phyloP scores from a whole-genome alignment of 208 protist genomes.

The Trypanosoma avium region DNA sequence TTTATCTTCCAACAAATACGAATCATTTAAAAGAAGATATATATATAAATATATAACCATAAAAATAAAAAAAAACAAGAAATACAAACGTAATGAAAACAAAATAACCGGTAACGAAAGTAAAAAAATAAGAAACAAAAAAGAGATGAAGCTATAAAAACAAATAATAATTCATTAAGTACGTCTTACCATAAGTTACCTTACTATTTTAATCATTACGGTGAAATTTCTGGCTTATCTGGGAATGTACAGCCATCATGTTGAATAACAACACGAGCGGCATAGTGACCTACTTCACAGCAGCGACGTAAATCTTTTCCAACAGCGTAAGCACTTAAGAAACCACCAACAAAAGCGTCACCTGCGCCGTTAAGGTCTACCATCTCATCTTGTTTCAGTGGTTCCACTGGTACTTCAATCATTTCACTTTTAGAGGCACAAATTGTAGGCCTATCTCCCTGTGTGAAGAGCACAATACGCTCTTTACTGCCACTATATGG shows the following conservation, averaged over 20 bases:
- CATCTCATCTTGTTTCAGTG: constrained; percentile 87
- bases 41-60: too few relatives aligned
- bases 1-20: too few relatives aligned
- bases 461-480: constrained; percentile 95
- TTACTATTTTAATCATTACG: constrained; percentile 6
- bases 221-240: constrained; percentile 57
- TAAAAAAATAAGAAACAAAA: not conserved
- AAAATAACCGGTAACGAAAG: too few relatives aligned
- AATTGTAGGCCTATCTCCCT: constrained; percentile 89
- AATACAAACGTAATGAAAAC: not conserved
- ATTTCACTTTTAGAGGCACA: constrained; percentile 57
- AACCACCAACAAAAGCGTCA: constrained; percentile 98
- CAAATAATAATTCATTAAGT: not conserved
- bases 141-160: not conserved
- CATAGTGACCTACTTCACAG: constrained; percentile 90
- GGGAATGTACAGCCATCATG: constrained; percentile 93
- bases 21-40: too few relatives aligned
- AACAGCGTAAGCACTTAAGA: constrained; percentile 86
- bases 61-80: not conserved
- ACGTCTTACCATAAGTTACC: not conserved
- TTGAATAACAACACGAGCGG: constrained; percentile 92
- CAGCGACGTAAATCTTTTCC: constrained; percentile 71
- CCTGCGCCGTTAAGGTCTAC: constrained; percentile 98
- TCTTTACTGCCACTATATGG: constrained; percentile 83
- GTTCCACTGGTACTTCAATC: constrained; percentile 54